phyloP scores from a whole-genome alignment of 2,329 filamentous ascomycete species.

The Ceratocystis papillata region DNA sequence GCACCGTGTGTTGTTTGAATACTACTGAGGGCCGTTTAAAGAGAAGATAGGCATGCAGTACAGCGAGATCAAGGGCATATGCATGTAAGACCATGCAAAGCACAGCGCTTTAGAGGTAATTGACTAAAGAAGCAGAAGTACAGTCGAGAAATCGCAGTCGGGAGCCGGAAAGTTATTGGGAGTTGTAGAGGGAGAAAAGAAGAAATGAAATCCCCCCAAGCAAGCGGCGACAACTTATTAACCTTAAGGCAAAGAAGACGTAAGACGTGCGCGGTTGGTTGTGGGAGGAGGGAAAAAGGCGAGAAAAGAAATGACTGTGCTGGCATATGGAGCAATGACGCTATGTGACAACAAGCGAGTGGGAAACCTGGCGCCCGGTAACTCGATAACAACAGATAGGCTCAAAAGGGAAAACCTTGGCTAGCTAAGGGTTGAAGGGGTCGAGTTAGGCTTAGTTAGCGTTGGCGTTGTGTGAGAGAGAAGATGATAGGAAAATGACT shows the following conservation, averaged over 20 bases:
- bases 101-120: neutral
- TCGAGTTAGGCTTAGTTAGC: neutral
- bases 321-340: conserved; percentile 11
- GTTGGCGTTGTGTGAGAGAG: neutral
- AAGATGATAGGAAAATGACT: neutral
- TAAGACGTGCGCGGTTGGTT: too few species aligned
- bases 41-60: conserved; percentile 11
- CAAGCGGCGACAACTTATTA: neutral
- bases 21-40: conserved; percentile 2
- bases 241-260: conserved; percentile 5
- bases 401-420: neutral
- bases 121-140: neutral
- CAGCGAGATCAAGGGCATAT: conserved; percentile 14
- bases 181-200: neutral
- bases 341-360: conserved; percentile 11
- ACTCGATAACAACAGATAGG: conserved; percentile 6
- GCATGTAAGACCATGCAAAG: conserved; percentile 19
- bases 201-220: neutral
- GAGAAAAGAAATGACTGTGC: conserved; percentile 11
- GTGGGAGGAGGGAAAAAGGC: too few species aligned
- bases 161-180: neutral
- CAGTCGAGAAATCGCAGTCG: neutral
- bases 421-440: neutral
- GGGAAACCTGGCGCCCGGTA: conserved; percentile 6
- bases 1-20: neutral